Evolutionary conservation across 768 basidiomycete genomes (phyloP).

Genomic region (Trichaptum fuscoviolaceum): DNA sequence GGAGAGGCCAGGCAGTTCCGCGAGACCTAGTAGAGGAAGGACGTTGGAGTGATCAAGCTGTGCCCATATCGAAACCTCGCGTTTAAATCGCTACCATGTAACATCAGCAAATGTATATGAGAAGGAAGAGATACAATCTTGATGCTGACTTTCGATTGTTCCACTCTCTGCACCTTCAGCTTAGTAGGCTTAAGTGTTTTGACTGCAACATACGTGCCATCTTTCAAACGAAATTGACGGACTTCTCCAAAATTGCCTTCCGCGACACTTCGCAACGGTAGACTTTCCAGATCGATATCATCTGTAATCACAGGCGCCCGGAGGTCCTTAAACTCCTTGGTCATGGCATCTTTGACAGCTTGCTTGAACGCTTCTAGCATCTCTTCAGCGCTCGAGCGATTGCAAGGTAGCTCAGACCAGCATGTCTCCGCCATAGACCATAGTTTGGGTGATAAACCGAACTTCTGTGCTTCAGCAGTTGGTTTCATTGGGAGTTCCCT

Average conservation of each 20-base stretch:
- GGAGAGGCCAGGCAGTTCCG: constrained; percentile 9
- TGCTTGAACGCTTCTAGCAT: neutral
- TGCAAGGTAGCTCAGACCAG: neutral
- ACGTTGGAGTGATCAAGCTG: constrained; percentile 12
- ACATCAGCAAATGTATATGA: neutral
- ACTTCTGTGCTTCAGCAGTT: neutral
- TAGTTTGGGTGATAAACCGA: neutral
- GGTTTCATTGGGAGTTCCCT: neutral
- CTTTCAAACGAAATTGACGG: neutral
- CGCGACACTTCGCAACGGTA: neutral
- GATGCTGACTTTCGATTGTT: neutral
- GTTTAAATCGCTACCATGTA: constrained; percentile 11
- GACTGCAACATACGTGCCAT: neutral
- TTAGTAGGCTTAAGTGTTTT: neutral
- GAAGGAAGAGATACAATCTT: neutral
- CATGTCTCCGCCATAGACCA: neutral
- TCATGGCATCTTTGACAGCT: neutral
- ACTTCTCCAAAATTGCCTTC: constrained; percentile 2
- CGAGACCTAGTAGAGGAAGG: constrained; percentile 11
- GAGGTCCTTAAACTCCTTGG: neutral
- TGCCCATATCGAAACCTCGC: constrained; percentile 12
- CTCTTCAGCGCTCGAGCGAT: neutral
- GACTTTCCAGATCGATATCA: neutral
- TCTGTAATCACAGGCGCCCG: neutral
- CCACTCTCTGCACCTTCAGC: neutral